phyloP scores from a whole-genome alignment of 768 basidiomycete genomes.

The Macrocybe gigantea region DNA sequence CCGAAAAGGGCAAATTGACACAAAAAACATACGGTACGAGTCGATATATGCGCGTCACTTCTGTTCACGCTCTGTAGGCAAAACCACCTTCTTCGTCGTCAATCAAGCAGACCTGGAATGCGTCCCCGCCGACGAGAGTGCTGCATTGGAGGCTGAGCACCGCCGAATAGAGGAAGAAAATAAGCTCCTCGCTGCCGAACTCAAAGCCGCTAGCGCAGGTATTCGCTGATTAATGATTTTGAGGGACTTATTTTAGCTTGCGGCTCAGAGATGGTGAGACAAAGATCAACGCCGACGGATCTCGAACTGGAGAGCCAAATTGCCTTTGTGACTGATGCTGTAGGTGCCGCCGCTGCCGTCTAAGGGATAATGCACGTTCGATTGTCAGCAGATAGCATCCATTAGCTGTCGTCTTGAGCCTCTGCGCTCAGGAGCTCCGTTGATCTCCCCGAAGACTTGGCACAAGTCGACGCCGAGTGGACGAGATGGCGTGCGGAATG shows the following conservation, averaged over 20 bases:
- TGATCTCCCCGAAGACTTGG: conserved; percentile 70
- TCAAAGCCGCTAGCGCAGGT: conserved; percentile 47
- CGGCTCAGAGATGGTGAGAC: conserved; percentile 52
- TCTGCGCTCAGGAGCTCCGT: conserved; percentile 58
- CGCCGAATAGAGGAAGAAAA: conserved; percentile 55
- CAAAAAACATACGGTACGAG: conserved; percentile 77
- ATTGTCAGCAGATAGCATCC: conserved; percentile 38
- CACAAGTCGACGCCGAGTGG: conserved; percentile 70
- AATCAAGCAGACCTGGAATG: conserved; percentile 72
- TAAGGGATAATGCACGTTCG: conserved; percentile 4
- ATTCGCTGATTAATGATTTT: conserved; percentile 6
- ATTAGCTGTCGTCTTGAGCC: conserved; percentile 49
- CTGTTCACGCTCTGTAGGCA: conserved; percentile 41
- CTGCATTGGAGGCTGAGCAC: conserved; percentile 54
- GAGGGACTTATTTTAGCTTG: conserved; percentile 12
- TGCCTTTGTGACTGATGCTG: conserved; percentile 42
- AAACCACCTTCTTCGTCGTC: conserved; percentile 82
- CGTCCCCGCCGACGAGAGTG: conserved; percentile 56
- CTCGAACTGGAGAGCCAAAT: conserved; percentile 55
- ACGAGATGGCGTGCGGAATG: conserved; percentile 77
- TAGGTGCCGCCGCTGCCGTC: conserved; percentile 21
- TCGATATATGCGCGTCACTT: conserved; percentile 8
- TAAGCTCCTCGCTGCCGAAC: conserved; percentile 41
- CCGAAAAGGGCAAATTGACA: conserved; percentile 80
- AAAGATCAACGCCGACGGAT: conserved; percentile 67